Base-by-base conservation (phyloP, 805 yeast species). In the Maudiozyma turicensis region DNA sequence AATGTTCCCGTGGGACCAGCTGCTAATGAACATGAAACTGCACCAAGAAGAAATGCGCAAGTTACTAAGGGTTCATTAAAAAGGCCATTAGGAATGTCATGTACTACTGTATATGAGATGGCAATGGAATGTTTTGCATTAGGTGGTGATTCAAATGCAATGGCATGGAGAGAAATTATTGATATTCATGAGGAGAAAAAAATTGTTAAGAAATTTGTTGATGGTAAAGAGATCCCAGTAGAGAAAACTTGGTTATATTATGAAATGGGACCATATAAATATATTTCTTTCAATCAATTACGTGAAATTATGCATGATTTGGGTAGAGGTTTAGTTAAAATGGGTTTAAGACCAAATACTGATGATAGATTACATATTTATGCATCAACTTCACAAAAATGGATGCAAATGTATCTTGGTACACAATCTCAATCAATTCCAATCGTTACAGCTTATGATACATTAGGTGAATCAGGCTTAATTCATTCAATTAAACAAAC, bases 381-480 rank as follows among this genome's bases (percentile, higher is more conserved):
- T 69, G 96, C 96, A 29, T 68, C 86, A 20, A 93, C 99, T 11
- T 85, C 95, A 13, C 83, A 79, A 49, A 80, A 80, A 62, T 91
- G 98, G 98, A 78, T 91, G 87, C 85, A 86, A 70, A 77, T 86
- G 33, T 91, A 81, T 55, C 66, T 87, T 51, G 96, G 90, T 13
- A 76, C 87, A 47, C 78, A 80, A 58, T 72, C 89, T 47, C 96
- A 88, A 68, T 70, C 77, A 45, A 82, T 93, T 52, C 86, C 98
- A 28, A 76, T 85, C 50, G 98, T 89, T 40, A 93, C 99, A 13
- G 98, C 99, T 38, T 93, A 93, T 68, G 97, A 90, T 67, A 88
- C 96, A 41, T 74, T 90, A 56, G 97, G 97, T 50, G 95, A 88
- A 68, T 75, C 76, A 37, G 96, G 96, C 28, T 75, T 90, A 61